Conservation (phyloP, 208 protist genomes). For the Trichomonas vaginalis region DNA sequence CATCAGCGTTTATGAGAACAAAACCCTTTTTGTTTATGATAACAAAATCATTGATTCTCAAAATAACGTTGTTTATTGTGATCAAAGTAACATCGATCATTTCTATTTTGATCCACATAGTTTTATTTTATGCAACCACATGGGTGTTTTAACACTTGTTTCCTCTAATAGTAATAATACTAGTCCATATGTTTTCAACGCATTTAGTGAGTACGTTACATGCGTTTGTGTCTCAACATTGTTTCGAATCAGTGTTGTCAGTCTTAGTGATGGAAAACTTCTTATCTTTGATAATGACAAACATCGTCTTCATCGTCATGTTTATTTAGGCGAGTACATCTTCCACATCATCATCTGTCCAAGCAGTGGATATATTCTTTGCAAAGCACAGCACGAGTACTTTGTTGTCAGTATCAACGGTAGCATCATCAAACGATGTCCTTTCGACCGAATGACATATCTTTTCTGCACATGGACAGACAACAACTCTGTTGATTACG, state of each 20-base stretch:
- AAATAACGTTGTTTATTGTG: not conserved
- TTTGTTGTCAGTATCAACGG: not conserved
- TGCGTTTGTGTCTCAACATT: not conserved
- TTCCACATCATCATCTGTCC: not conserved
- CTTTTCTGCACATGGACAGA: not conserved
- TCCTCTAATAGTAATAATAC: too few relatives aligned
- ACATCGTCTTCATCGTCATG: not conserved
- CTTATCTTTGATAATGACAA: not conserved
- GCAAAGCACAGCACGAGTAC: not conserved
- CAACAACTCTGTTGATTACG: not conserved
- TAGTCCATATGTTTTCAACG: too few relatives aligned
- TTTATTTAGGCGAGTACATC: not conserved
- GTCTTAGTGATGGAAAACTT: not conserved
- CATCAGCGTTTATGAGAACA: too few relatives aligned
- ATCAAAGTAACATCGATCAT: not conserved
- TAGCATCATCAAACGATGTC: not conserved
- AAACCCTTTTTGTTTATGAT: too few relatives aligned
- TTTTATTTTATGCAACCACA: not conserved
- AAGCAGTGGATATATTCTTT: not conserved
- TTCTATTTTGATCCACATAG: not conserved
- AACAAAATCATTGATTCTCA: too few relatives aligned
- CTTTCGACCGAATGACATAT: not conserved
- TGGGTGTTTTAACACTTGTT: too few relatives aligned
- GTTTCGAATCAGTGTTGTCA: not conserved
- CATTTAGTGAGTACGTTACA: not conserved